phyloP scores from a whole-genome alignment of 257 asterid species.

The Gynochthodes officinalis region DNA sequence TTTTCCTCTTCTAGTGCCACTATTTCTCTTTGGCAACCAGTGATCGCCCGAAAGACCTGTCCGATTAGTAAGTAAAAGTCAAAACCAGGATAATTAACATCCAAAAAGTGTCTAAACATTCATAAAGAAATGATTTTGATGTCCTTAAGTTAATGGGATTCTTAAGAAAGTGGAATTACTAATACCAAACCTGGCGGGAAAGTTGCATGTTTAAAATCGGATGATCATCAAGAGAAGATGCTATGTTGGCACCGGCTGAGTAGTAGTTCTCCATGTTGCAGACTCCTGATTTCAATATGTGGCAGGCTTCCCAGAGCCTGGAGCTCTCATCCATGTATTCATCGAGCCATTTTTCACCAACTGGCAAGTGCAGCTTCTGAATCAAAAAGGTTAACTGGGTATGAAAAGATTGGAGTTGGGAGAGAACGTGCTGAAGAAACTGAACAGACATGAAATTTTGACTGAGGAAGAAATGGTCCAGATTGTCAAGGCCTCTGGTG shows the following conservation, averaged over 20 bases:
- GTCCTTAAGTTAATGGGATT: not conserved
- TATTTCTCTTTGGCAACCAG: constrained; percentile 59
- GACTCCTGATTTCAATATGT: constrained; percentile 49
- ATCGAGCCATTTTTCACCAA: constrained; percentile 72
- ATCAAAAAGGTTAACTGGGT: constrained; percentile 48
- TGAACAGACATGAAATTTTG: constrained; percentile 58
- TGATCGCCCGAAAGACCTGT: constrained; percentile 63
- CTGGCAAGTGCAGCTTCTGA: constrained; percentile 56
- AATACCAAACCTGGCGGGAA: constrained; percentile 61
- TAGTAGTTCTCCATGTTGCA: constrained; percentile 53
- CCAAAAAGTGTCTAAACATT: not conserved
- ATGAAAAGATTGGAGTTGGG: constrained; percentile 56
- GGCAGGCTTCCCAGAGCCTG: constrained; percentile 71
- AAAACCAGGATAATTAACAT: not conserved
- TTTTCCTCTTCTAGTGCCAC: constrained; percentile 58
- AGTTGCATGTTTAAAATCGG: constrained; percentile 44
- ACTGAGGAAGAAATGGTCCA: constrained; percentile 49
- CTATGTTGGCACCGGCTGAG: constrained; percentile 38
- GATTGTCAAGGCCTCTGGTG: constrained; percentile 48
- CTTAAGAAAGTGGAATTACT: not conserved
- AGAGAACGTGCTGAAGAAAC: constrained; percentile 56
- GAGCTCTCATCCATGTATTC: constrained; percentile 86
- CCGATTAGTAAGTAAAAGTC: not conserved
- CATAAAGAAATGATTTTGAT: not conserved
- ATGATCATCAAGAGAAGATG: constrained; percentile 42